Base-by-base conservation (phyloP, 2,329 filamentous ascomycete genomes). In the Scleromitrula shiraiana region DNA sequence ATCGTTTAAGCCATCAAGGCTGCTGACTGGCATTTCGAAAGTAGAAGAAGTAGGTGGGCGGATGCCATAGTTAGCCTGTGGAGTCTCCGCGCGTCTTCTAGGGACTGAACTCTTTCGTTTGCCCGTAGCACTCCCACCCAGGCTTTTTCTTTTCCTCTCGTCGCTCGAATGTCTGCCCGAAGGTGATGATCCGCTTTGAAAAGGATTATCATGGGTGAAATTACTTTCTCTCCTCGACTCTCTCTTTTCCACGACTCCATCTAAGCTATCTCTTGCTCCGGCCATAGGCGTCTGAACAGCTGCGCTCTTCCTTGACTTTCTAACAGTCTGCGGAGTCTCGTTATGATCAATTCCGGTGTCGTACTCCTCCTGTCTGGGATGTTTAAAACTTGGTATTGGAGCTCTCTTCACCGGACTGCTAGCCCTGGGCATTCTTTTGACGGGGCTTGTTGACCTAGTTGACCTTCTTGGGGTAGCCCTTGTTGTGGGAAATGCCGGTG, bases 141-240 rank as follows among this genome's bases (percentile, higher is more conserved):
- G 27, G 46, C 58, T 63, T 45, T 56, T 64, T 15, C 59, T 74
- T 58, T 71, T 72, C 53, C 76, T 70, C 35, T 76, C 73, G 50
- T 68, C 68, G 55, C 64, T 68, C 19, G 76, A 68, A 23, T 63
- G 70, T 71, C 23, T 73, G 1, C 67, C 65, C 5, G 75, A 67
- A 2, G 87, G 82, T 8, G 87, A 84, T 65, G 83, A 85, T 33
- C 88, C 85, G 62, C 85, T 87, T 65, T 97, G 91, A 63, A 97
- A 97, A 0, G 91, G 90, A 60, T 97, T 97, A 46, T 96, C 88
- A 57, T 83, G 77, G 1, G 85, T 88, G 66, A 97, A 97, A 26
- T 85, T 83, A 59, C 75, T 84, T 27, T 77, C 75, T 6, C 76
- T 64, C 35, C 56, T 55, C 7, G 58, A 56, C 9, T 42, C 38